Percentiles rank a stretch among this genome's conserved stretches.
Conservation (phyloP, 768 basidiomycete genomes). For the Boletellus ananiceps region DNA sequence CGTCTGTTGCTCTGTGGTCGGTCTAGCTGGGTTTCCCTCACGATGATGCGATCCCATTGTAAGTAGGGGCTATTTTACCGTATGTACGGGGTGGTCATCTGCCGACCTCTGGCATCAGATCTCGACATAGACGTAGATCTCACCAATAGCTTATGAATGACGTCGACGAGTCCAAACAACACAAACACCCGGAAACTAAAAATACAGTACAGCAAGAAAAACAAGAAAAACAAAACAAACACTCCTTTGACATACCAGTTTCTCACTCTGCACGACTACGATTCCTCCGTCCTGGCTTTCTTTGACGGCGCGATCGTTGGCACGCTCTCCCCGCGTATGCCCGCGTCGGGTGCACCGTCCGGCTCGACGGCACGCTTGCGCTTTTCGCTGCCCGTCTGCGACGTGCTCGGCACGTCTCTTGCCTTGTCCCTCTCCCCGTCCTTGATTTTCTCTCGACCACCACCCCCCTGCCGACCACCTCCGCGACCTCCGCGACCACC, state of each 20-base stretch:
- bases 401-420: slow-evolving; percentile 9
- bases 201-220: background rate
- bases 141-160: no score
- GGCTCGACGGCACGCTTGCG: slow-evolving; percentile 74
- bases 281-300: slow-evolving; percentile 40
- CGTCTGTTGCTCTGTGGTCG: no score
- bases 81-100: no score
- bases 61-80: no score
- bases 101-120: no score
- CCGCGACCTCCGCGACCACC: slow-evolving; percentile 40
- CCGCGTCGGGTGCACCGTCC: slow-evolving; percentile 69
- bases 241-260: background rate
- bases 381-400: slow-evolving; percentile 48
- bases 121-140: no score
- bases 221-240: background rate
- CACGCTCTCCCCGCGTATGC: slow-evolving; percentile 57
- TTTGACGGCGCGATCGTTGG: slow-evolving; percentile 42
- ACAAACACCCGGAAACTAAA: background rate
- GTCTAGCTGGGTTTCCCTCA: background rate
- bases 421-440: background rate
- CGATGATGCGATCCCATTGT: background rate
- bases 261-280: slow-evolving; percentile 4
- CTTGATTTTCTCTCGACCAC: slow-evolving; percentile 18
- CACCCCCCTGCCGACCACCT: slow-evolving; percentile 24
- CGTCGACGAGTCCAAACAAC: no score